Conservation (phyloP, 805 yeast genomes). For the Phaffomyces opuntiae region DNA sequence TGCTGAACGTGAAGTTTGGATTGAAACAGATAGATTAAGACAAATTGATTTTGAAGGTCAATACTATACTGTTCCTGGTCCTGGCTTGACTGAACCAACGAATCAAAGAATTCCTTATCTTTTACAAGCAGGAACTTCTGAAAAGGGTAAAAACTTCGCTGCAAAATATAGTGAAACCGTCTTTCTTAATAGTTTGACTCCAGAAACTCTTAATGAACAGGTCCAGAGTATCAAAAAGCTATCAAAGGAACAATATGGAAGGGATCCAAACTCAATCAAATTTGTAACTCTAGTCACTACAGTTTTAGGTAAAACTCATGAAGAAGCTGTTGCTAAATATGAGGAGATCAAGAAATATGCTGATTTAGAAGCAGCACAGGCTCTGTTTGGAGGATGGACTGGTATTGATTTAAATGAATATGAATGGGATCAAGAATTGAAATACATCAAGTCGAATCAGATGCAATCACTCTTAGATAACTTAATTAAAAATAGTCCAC, state of each 20-base stretch:
- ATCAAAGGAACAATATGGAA: conserved; percentile 25
- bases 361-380: conserved; percentile 29
- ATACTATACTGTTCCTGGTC: conserved; percentile 32
- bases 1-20: conserved; percentile 18
- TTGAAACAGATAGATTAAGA: conserved; percentile 30
- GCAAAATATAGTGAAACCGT: conserved; percentile 37
- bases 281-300: conserved; percentile 29
- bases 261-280: conserved; percentile 29
- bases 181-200: conserved; percentile 2
- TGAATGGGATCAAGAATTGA: conserved; percentile 27
- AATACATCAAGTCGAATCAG: conserved; percentile 20
- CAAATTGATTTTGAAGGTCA: conserved; percentile 35
- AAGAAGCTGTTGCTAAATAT: conserved; percentile 28
- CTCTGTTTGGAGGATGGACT: conserved; percentile 35
- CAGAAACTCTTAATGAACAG: conserved; percentile 6
- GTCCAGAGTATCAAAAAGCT: conserved; percentile 26
- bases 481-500: conserved; percentile 25
- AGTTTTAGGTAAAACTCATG: conserved; percentile 31
- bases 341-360: conserved; percentile 17
- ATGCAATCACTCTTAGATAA: not conserved
- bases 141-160: conserved; percentile 33
- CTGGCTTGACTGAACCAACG: conserved; percentile 35
- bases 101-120: conserved; percentile 37
- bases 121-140: conserved; percentile 39
- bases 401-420: conserved; percentile 32